Evolutionary conservation across 331 rosid genomes (phyloP).

Genomic region (Phaseolus coccineus): DNA sequence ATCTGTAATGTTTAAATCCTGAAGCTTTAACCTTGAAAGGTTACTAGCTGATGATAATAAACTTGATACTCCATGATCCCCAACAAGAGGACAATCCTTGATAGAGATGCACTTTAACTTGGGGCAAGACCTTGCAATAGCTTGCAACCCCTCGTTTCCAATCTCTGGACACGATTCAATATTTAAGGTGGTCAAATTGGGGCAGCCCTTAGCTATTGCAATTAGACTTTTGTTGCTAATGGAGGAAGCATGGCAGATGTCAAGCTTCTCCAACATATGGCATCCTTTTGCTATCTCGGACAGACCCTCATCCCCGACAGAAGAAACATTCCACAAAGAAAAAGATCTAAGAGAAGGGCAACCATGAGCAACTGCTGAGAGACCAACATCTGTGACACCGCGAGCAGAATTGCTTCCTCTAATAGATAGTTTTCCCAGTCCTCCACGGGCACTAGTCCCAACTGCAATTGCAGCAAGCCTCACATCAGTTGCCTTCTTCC

Average conservation of each 20-base stretch:
- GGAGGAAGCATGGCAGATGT: constrained; percentile 65
- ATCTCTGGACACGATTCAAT: constrained; percentile 69
- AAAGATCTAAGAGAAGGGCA: constrained; percentile 73
- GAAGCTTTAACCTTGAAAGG: constrained; percentile 72
- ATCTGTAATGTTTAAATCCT: constrained; percentile 75
- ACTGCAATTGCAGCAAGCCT: constrained; percentile 81
- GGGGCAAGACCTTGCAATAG: constrained; percentile 72
- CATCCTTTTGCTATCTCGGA: constrained; percentile 74
- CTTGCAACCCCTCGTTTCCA: constrained; percentile 80
- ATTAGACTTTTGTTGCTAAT: constrained; percentile 70
- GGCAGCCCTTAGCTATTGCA: constrained; percentile 76
- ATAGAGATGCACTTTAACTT: constrained; percentile 64
- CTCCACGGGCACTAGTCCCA: constrained; percentile 75
- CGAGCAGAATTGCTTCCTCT: constrained; percentile 65
- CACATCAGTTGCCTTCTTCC: constrained; percentile 79
- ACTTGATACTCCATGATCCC: constrained; percentile 81
- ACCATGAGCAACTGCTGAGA: constrained; percentile 67
- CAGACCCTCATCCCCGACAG: constrained; percentile 65
- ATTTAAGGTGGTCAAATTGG: constrained; percentile 66
- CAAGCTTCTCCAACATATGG: constrained; percentile 74
- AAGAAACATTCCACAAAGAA: constrained; percentile 72
- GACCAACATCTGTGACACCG: constrained; percentile 67
- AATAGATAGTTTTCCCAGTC: constrained; percentile 77
- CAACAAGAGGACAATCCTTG: constrained; percentile 75
- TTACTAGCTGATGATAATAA: constrained; percentile 61